Base-by-base conservation (phyloP, 139 green algal genomes). In the Chlamydomonas sp. region DNA sequence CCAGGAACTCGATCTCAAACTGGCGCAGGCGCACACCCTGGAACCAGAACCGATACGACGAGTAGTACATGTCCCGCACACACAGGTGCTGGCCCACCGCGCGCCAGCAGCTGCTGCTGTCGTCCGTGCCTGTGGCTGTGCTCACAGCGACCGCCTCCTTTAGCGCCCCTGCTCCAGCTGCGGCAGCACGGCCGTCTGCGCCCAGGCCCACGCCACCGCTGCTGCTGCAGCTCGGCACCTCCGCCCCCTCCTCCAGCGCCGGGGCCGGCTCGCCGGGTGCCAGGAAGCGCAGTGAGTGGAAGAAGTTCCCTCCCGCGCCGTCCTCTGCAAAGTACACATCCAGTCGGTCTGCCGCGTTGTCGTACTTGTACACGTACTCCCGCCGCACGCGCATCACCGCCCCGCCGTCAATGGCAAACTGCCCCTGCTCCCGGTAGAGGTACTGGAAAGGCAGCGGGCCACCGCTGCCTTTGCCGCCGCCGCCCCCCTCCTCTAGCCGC, bases 1-100 rank as follows among this genome's bases (percentile, higher is more conserved):
- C 80, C 9, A 10, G 31, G 58, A 79, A 86, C 80, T 78, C 49
- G 60, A 86, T 78, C 67, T 86, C 58, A 12, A 86, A 78, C 20
- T 86, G 12, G 15, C 68, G 68, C 80, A 86, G 66, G 1, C 49
- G 64, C 5, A 84, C 3, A 4, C 79, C 79, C 63, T 84, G 79
- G 79, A 84, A 84, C n/a, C 14, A 31, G n/a, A 86, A 86, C 20
- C 80, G 61, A 68, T 86, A 86, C 68, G 68, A 79, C 2, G 59
- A 16, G 68, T 61, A 14, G 80, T 86, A 86, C 80, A 86, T 86
- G 68, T 86, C 80, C 58, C 80, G 68, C 2, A 86, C 10, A 58
- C 80, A 86, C 60, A 86, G 68, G 80, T 86, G 80, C 18, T 86
- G 68, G 7, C 80, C 80, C 6, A 86, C 80, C 18, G 80, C 80